Conservation (phyloP, 805 yeast genomes). For the Grigorovia jiainica region DNA sequence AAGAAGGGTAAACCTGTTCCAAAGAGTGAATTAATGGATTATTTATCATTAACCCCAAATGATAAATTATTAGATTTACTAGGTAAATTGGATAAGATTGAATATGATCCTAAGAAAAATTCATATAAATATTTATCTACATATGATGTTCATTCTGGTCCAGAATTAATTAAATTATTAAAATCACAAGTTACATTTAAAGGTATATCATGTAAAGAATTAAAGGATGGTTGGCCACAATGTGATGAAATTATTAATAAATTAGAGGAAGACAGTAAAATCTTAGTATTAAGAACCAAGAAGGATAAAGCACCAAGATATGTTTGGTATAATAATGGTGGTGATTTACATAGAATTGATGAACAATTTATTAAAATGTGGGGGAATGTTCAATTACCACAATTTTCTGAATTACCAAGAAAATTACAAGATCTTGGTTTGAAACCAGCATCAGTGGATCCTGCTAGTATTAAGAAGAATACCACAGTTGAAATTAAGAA, state of each 20-base stretch:
- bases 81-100: slow-evolving; percentile 67
- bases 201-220: slow-evolving; percentile 74
- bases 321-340: slow-evolving; percentile 85
- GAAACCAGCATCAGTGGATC: slow-evolving; percentile 96
- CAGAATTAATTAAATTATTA: slow-evolving; percentile 64
- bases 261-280: slow-evolving; percentile 65
- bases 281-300: slow-evolving; percentile 78
- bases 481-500: slow-evolving; percentile 60
- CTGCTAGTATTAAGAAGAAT: slow-evolving; percentile 74
- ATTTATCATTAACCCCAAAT: slow-evolving; percentile 48
- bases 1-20: slow-evolving; percentile 57
- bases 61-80: slow-evolving; percentile 63
- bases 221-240: slow-evolving; percentile 81
- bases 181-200: slow-evolving; percentile 77
- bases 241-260: slow-evolving; percentile 71
- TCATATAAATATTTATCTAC: slow-evolving; percentile 82
- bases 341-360: slow-evolving; percentile 55
- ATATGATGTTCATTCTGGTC: slow-evolving; percentile 76
- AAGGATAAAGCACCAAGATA: slow-evolving; percentile 90
- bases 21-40: slow-evolving; percentile 54
- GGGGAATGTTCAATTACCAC: slow-evolving; percentile 72
- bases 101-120: slow-evolving; percentile 48
- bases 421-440: slow-evolving; percentile 74
- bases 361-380: slow-evolving; percentile 77
- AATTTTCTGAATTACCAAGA: slow-evolving; percentile 69